Evolutionary conservation across 805 yeast species (phyloP), one percentile per base, ranked within the genome.

Genomic region (Torulaspora franciscae): DNA sequence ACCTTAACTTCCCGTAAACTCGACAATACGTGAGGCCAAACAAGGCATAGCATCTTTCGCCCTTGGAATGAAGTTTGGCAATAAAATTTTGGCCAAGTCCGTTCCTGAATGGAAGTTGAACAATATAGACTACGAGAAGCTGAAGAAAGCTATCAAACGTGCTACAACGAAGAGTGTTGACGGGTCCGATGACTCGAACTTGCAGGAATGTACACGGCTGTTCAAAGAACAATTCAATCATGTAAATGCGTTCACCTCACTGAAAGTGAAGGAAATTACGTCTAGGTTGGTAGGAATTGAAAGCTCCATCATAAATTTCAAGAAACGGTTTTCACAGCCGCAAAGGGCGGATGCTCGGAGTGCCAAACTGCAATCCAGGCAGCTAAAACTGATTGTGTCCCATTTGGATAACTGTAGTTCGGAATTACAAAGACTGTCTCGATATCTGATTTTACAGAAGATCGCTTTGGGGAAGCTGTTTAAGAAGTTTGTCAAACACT

Each of bases 51-150:
- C 3, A 19, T 19, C 22, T 19, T 11, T 14, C 14, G 33, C 14
- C 24, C 6, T 8, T 19, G 27, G 19, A 25, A 90, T 90, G 98
- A 91, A 88, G 67, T 90, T 89, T 64, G 96, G 96, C 41, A 72
- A 78, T 33, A 89, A 84, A 57, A 73, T 90, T 17, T 70, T 76
- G 42, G 80, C 77, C 51, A 74, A 87, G 54, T 84, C 95, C 9
- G 84, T 88, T 19, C 88, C 90, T 1, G 93, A 86, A 68, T 90
- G 98, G 97, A 76, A 77, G 56, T 76, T 78, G 49, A 83, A 86
- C 65, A 88, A 90, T 63, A 73, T 90, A 32, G 89, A 87, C 58
- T 90, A 90, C 66, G 83, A 87, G 53, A 85, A 80, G 29, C 62
- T 90, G 46, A 90, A 89, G 64, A 66, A 67, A 4, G 72, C 75